phyloP scores from a whole-genome alignment of 352 stramenopile species.

The Pythium apleroticum region DNA sequence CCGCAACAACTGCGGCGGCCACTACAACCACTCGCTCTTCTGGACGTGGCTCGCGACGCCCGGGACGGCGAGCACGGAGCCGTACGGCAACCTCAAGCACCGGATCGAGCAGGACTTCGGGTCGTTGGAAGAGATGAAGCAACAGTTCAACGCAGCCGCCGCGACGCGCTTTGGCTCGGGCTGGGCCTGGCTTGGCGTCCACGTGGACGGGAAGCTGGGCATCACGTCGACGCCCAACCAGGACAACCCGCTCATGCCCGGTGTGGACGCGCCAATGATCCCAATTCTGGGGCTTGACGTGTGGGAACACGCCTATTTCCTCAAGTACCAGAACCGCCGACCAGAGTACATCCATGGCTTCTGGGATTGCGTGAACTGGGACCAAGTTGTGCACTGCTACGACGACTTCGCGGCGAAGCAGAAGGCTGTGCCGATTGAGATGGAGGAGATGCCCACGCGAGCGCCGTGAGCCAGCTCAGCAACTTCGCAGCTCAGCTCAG shows the following conservation, averaged over 20 bases:
- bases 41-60: constrained; percentile 70
- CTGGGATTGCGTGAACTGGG: constrained; percentile 92
- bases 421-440: constrained; percentile 43
- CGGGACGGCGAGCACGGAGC: constrained; percentile 38
- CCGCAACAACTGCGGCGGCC: constrained; percentile 41
- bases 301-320: constrained; percentile 87
- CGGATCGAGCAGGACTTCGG: constrained; percentile 68
- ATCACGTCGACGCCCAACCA: constrained; percentile 91
- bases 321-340: constrained; percentile 91
- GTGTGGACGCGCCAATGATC: constrained; percentile 42
- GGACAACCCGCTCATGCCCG: constrained; percentile 49
- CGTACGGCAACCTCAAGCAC: constrained; percentile 41
- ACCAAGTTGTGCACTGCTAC: constrained; percentile 60
- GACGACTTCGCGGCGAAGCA: constrained; percentile 53
- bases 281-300: constrained; percentile 88
- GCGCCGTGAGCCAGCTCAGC: constrained; percentile 6
- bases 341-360: constrained; percentile 90
- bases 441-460: constrained; percentile 28
- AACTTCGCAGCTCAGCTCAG: neutral
- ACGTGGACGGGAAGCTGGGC: constrained; percentile 63
- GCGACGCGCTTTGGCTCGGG: constrained; percentile 61
- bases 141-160: constrained; percentile 56
- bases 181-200: constrained; percentile 55
- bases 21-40: constrained; percentile 61
- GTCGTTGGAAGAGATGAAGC: constrained; percentile 60